Conservation (phyloP, 805 yeast genomes). For the Saturnispora besseyi region DNA sequence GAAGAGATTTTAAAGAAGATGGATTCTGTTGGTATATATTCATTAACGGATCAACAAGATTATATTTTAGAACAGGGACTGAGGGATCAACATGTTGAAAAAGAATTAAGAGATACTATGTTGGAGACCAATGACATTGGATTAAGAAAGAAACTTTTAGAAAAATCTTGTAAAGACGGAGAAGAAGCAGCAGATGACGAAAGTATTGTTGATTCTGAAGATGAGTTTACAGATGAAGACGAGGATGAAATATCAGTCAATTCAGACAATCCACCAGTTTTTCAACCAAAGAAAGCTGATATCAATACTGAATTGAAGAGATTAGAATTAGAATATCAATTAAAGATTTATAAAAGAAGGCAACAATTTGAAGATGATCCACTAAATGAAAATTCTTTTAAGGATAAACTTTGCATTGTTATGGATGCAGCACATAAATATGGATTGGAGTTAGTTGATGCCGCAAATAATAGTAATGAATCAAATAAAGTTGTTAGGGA, state of each 20-base stretch:
- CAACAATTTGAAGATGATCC: constrained; percentile 17
- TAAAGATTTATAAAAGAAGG: constrained; percentile 21
- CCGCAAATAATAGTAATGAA: constrained; percentile 30
- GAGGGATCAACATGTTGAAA: constrained; percentile 12
- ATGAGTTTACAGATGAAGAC: not conserved
- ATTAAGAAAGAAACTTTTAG: constrained; percentile 1
- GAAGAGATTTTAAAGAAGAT: constrained; percentile 15
- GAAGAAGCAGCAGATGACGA: constrained; percentile 8
- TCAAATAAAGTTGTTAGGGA: constrained; percentile 34
- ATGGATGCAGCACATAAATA: constrained; percentile 27
- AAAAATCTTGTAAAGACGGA: constrained; percentile 8
- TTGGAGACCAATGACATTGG: not conserved
- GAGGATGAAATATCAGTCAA: constrained; percentile 17
- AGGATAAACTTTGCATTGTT: constrained; percentile 23
- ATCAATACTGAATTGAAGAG: constrained; percentile 17
- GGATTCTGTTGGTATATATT: constrained; percentile 22
- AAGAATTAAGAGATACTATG: constrained; percentile 9
- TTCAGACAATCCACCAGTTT: constrained; percentile 13
- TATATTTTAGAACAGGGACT: constrained; percentile 12
- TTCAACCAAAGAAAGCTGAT: constrained; percentile 2
- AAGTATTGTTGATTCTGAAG: constrained; percentile 5
- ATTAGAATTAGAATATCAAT: constrained; percentile 20
- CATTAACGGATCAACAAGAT: constrained; percentile 19
- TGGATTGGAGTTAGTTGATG: constrained; percentile 29
- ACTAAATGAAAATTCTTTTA: constrained; percentile 23